Evolutionary conservation across 768 basidiomycete genomes (phyloP).

Genomic region (Pleurotus sapidus): DNA sequence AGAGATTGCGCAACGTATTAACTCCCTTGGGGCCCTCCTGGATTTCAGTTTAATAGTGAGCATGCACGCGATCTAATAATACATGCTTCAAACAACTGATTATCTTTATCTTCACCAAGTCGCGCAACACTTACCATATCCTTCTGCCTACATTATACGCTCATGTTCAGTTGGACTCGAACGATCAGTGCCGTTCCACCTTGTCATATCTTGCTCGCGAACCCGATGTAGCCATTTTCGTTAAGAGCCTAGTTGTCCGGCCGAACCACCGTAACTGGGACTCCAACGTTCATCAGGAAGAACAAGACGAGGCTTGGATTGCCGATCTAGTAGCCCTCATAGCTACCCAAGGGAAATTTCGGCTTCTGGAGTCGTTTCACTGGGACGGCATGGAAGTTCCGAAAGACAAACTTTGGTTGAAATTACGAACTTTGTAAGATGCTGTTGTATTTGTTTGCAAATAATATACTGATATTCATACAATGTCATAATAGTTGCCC

Average conservation of each 20-base stretch:
- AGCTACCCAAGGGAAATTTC: constrained; percentile 1
- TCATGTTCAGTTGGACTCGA: constrained; percentile 49
- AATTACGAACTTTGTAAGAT: constrained; percentile 61
- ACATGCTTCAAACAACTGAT: neutral
- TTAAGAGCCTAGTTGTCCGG: constrained; percentile 57
- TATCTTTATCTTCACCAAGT: neutral
- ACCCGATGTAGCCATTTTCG: constrained; percentile 63
- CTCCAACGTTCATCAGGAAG: neutral
- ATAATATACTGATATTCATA: neutral
- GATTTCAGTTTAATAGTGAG: constrained; percentile 60
- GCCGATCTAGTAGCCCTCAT: constrained; percentile 1
- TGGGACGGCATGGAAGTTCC: constrained; percentile 75
- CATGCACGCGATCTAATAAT: constrained; percentile 9
- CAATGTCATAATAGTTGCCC: constrained; percentile 48
- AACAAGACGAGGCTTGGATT: constrained; percentile 3
- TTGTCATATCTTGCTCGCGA: constrained; percentile 57
- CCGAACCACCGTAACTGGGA: constrained; percentile 26
- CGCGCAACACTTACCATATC: neutral
- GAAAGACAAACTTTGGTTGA: constrained; percentile 76
- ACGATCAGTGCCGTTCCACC: constrained; percentile 58
- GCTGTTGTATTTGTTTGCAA: neutral
- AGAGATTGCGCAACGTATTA: constrained; percentile 57
- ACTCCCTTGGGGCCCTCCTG: constrained; percentile 51
- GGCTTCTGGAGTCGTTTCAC: constrained; percentile 40
- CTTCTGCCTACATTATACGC: constrained; percentile 55